phyloP scores from a whole-genome alignment of 2,329 filamentous ascomycete genomes.

The Tolypocladium endophyticum region DNA sequence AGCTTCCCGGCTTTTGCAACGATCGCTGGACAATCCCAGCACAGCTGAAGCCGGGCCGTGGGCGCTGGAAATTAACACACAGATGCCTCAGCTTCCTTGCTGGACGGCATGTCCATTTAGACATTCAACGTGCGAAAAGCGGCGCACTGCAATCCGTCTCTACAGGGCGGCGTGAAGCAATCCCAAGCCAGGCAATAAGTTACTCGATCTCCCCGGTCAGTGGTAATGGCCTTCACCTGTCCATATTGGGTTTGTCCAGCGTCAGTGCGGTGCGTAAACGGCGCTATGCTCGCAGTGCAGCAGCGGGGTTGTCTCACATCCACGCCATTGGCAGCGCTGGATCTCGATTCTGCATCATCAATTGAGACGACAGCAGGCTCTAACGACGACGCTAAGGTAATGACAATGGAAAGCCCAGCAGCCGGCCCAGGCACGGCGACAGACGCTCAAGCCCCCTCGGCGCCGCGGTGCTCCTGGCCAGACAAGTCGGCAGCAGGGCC shows the following conservation, averaged over 20 bases:
- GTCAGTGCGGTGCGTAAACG: constrained; percentile 4
- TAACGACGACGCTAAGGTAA: not conserved
- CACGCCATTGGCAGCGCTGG: not conserved
- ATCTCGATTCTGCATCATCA: not conserved
- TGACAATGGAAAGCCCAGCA: not conserved
- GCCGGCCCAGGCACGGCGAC: not conserved
- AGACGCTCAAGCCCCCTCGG: not conserved
- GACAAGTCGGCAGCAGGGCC: constrained; percentile 26
- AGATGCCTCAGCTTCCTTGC: too few species aligned
- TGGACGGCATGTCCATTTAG: too few species aligned
- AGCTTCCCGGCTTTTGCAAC: not conserved
- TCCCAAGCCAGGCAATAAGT: too few species aligned
- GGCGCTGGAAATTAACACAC: too few species aligned
- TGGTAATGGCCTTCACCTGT: too few species aligned
- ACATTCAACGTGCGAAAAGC: too few species aligned
- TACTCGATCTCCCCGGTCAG: too few species aligned
- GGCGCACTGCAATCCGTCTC: too few species aligned
- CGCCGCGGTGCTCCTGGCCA: constrained; percentile 10
- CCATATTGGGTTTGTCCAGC: not conserved
- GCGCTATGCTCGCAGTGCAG: not conserved
- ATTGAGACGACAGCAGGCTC: not conserved
- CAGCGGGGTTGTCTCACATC: not conserved
- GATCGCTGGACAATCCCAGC: not conserved
- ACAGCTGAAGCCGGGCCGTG: too few species aligned
- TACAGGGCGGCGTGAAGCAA: too few species aligned